Evolutionary conservation across 148 eudicot genomes (phyloP), one percentile per base, ranked within the genome.

Genomic region (Heliamphora exappendiculata): DNA sequence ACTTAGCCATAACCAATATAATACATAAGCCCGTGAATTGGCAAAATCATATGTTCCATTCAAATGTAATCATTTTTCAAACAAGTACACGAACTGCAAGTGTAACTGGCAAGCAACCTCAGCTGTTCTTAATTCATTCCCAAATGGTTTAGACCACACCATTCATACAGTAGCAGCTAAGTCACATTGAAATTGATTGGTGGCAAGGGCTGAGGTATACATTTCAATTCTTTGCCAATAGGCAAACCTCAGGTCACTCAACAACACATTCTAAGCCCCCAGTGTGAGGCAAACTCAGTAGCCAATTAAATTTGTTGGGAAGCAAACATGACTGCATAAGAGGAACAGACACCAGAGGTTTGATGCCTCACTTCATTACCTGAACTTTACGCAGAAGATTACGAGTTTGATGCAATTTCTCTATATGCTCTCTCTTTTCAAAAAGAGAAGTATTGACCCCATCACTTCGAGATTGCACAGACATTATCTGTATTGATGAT

Each of bases 401-500:
- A 68, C 99, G 92, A 13, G 99, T 95, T 59, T 91, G 98, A 73
- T 93, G 99, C 88, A 95, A 67, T 84, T 90, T 95, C 86, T 95
- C 99, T 82, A 95, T 87, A 79, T 95, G 97, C 70, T 88, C 99
- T 79, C 99, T 91, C 88, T 93, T 95, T 76, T 90, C 93, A 70
- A 89, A 90, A 78, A 95, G 97, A 63, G 96, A 93, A 65, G 97
- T 93, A 62, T 95, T 93, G 78, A 93, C 97, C 74, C 99, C 94
- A 81, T 93, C 97, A 85, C 99, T 95, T 84, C 91, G 90, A 71
- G 98, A 95, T 83, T 95, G 99, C 77, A 95, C 99, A 29, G 94
- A 89, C 75, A 86, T 78, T 84, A 95, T 95, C 99, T 95, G 88
- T 70, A 84, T 80, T 36, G 42, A 75, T 60, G 42, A 72, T 36